A percentile compares a stretch with the other conserved stretches of the same genome.
Evolutionary conservation across 805 yeast species (phyloP).

Genomic region (Ogataea philodendri): DNA sequence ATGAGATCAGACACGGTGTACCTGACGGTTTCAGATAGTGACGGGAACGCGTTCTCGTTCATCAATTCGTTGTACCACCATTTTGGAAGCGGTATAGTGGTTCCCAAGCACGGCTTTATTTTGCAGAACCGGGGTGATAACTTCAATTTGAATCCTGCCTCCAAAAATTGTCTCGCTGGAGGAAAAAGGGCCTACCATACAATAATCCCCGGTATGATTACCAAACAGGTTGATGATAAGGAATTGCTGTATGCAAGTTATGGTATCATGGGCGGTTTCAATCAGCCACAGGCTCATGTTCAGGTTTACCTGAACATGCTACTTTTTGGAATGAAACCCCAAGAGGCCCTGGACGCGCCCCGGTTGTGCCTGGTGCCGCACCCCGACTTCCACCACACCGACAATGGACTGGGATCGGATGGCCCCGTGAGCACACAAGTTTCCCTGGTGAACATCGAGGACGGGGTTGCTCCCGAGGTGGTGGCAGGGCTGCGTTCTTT

Average conservation of each 20-base stretch:
- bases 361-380: constrained; percentile 63
- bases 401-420: constrained; percentile 56
- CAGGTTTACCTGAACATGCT: constrained; percentile 69
- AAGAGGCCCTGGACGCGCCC: constrained; percentile 73
- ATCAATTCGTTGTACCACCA: constrained; percentile 69
- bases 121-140: constrained; percentile 77
- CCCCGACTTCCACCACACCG: constrained; percentile 40
- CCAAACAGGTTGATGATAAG: constrained; percentile 34
- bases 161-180: constrained; percentile 62
- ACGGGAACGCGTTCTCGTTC: constrained; percentile 80
- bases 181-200: constrained; percentile 79
- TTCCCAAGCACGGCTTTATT: constrained; percentile 62
- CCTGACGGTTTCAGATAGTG: constrained; percentile 58
- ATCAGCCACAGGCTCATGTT: constrained; percentile 83
- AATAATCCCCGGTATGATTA: constrained; percentile 78
- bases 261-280: constrained; percentile 72
- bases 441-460: constrained; percentile 63
- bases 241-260: constrained; percentile 63
- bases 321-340: constrained; percentile 64
- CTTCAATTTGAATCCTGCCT: constrained; percentile 57
- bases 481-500: constrained; percentile 43
- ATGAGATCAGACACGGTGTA: constrained; percentile 71
- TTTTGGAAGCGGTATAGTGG: constrained; percentile 71
- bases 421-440: constrained; percentile 61
- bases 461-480: constrained; percentile 51